Evolutionary conservation across 2,329 filamentous ascomycete species (phyloP).

Genomic region (Neurospora sp.): DNA sequence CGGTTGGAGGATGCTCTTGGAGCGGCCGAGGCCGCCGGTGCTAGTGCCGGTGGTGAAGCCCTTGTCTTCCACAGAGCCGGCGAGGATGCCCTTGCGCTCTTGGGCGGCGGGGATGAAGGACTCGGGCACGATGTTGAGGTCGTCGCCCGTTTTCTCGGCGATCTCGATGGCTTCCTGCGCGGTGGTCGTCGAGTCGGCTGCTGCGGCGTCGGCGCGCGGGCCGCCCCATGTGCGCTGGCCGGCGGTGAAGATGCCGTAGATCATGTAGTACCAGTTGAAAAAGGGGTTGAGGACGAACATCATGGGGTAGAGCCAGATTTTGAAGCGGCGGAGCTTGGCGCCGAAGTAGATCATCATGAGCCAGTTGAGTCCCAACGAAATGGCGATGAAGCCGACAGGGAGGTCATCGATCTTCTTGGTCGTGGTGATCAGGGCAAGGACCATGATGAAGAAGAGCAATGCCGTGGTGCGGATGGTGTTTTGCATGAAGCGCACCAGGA

Average conservation of each 20-base stretch:
- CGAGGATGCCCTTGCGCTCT: slow-evolving; percentile 24
- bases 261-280: slow-evolving; percentile 98
- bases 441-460: slow-evolving; percentile 87
- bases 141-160: slow-evolving; percentile 70
- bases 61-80: slow-evolving; percentile 16
- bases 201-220: slow-evolving; percentile 77
- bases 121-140: slow-evolving; percentile 81
- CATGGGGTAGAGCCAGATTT: slow-evolving; percentile 87
- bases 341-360: slow-evolving; percentile 94
- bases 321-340: slow-evolving; percentile 74
- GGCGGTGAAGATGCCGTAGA: slow-evolving; percentile 91
- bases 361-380: slow-evolving; percentile 91
- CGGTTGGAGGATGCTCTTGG: slow-evolving; percentile 56
- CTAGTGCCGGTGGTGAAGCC: slow-evolving; percentile 14
- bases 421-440: slow-evolving; percentile 76
- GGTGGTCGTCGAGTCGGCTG: slow-evolving; percentile 65
- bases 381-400: slow-evolving; percentile 85
- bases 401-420: slow-evolving; percentile 68
- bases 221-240: slow-evolving; percentile 94
- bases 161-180: slow-evolving; percentile 76
- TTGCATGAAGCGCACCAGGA: slow-evolving; percentile 83
- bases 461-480: slow-evolving; percentile 94
- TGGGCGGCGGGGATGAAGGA: slow-evolving; percentile 59
- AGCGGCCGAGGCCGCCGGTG: slow-evolving; percentile 31
- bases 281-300: slow-evolving; percentile 96